phyloP scores from a whole-genome alignment of 306 rosid species.

The Cucurbita argyrosperma region DNA sequence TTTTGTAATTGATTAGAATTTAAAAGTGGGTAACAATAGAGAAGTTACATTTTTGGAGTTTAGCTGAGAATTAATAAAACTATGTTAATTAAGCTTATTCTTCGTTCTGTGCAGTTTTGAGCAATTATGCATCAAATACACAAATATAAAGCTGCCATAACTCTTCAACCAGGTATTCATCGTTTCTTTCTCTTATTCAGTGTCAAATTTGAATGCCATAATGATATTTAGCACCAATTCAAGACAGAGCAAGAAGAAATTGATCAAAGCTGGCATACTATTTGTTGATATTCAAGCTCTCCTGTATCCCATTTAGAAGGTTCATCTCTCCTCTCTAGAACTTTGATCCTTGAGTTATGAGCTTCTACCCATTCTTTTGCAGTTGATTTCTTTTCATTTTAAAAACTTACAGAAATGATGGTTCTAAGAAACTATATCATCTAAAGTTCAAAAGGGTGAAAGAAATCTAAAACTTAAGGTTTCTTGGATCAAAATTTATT shows the following conservation, averaged over 20 bases:
- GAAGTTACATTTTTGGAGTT: background rate
- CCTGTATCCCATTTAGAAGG: slow-evolving; percentile 80
- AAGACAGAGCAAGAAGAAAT: slow-evolving; percentile 82
- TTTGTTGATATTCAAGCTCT: slow-evolving; percentile 74
- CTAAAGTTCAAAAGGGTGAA: background rate
- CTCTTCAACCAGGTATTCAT: slow-evolving; percentile 88
- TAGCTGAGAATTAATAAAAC: background rate
- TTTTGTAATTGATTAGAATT: background rate
- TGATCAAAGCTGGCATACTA: slow-evolving; percentile 68
- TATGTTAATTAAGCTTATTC: slow-evolving; percentile 6
- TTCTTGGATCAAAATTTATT: background rate
- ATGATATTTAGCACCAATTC: slow-evolving; percentile 66
- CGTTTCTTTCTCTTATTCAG: slow-evolving; percentile 9
- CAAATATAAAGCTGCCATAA: slow-evolving; percentile 81
- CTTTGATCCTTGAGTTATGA: background rate
- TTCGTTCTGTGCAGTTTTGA: slow-evolving; percentile 53
- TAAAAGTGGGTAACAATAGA: background rate
- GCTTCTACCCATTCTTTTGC: background rate
- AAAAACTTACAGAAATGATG: background rate
- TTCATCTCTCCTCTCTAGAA: slow-evolving; percentile 9
- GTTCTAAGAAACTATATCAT: background rate
- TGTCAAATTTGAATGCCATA: slow-evolving; percentile 21
- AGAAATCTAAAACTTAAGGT: background rate
- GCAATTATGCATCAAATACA: slow-evolving; percentile 73
- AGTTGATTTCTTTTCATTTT: background rate